phyloP scores from a whole-genome alignment of 1,284 basidiomycete species.

The Sutorius eximius region DNA sequence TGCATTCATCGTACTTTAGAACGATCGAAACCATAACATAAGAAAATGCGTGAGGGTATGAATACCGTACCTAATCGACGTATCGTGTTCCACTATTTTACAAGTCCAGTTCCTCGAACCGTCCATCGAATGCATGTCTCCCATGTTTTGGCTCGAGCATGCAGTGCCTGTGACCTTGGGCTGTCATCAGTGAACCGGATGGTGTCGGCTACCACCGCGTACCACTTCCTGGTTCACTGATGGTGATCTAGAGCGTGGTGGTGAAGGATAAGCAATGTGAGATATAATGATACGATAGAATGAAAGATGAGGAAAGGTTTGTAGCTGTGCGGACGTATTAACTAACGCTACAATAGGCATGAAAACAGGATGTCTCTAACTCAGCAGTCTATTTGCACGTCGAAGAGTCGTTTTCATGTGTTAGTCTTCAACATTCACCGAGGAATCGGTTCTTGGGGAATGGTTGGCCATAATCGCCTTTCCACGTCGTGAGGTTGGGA shows the following conservation, averaged over 20 bases:
- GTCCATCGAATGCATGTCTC: neutral
- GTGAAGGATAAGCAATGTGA: neutral
- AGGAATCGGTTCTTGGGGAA: constrained; percentile 36
- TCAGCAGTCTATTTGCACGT: neutral
- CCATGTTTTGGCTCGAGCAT: neutral
- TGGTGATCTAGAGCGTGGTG: neutral
- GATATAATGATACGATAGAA: constrained; percentile 4
- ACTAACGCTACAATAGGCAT: neutral
- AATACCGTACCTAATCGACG: neutral
- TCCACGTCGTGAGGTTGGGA: constrained; percentile 44
- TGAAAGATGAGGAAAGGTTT: neutral
- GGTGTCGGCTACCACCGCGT: too few species aligned
- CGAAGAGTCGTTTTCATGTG: neutral
- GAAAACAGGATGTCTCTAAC: neutral
- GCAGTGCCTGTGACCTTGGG: neutral
- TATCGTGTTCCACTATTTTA: neutral
- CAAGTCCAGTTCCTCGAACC: neutral
- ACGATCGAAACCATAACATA: neutral
- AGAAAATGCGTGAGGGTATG: neutral
- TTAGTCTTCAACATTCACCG: constrained; percentile 27
- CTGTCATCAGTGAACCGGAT: too few species aligned
- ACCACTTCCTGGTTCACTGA: too few species aligned
- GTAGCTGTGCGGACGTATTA: neutral
- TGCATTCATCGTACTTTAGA: neutral
- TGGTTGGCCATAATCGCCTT: constrained; percentile 33